Conservation (phyloP, 306 rosid genomes). For the Rosa persica region DNA sequence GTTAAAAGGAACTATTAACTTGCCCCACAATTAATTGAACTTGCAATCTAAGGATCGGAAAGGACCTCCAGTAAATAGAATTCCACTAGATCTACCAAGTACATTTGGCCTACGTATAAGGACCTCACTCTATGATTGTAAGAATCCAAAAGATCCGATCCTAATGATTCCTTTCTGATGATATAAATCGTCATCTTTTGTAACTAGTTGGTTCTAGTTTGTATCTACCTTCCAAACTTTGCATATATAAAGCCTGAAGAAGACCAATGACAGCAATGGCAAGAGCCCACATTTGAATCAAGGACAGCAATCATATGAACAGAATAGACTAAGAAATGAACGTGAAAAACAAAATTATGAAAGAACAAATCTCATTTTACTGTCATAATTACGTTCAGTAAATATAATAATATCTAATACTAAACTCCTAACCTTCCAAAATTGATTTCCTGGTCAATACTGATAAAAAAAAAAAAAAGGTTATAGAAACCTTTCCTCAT, state of each 20-base stretch:
- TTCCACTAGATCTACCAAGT: background rate
- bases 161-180: background rate
- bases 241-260: background rate
- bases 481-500: background rate
- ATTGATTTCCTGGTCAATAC: too few relatives aligned
- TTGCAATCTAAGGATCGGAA: background rate
- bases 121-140: background rate
- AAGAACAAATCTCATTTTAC: too few relatives aligned
- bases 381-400: too few relatives aligned
- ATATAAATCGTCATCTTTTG: background rate
- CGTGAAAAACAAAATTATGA: background rate
- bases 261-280: background rate
- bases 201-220: background rate
- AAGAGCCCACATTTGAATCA: background rate
- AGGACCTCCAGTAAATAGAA: constrained; percentile 6
- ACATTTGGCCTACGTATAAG: background rate
- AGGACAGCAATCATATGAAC: background rate
- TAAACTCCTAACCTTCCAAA: too few relatives aligned
- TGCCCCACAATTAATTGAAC: background rate
- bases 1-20: background rate
- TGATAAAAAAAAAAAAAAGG: too few relatives aligned
- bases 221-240: background rate
- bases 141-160: background rate
- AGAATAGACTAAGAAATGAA: background rate
- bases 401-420: too few relatives aligned